Percentiles rank a stretch among this genome's conserved stretches.
phyloP scores from a whole-genome alignment of 75 land plant genomes.

The Cunninghamia lanceolata region DNA sequence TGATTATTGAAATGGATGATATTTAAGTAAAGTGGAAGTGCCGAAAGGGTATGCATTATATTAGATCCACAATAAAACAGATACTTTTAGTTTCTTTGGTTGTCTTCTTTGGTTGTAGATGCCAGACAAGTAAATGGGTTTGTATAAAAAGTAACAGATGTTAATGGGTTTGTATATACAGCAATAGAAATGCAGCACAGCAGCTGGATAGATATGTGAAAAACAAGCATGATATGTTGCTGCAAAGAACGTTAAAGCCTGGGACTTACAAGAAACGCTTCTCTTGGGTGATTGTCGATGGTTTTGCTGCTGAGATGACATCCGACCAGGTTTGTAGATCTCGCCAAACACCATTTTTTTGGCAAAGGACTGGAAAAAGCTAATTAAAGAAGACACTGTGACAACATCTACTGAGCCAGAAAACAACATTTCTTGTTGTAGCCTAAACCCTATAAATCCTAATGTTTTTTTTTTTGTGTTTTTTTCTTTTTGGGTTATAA shows the following conservation, averaged over 20 bases:
- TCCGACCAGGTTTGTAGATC: conserved; percentile 34
- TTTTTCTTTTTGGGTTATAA: neutral
- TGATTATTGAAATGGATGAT: too few species aligned
- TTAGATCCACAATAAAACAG: too few species aligned
- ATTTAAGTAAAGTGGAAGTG: too few species aligned
- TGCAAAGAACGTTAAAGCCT: conserved; percentile 31
- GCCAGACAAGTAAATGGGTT: neutral
- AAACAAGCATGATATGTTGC: conserved; percentile 46
- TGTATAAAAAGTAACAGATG: conserved; percentile 8
- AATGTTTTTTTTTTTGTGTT: neutral
- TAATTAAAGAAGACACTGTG: too few species aligned
- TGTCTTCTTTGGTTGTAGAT: too few species aligned
- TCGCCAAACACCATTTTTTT: too few species aligned
- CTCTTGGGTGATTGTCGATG: conserved; percentile 59
- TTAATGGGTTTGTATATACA: neutral
- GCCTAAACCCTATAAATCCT: neutral
- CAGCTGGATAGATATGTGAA: conserved; percentile 51
- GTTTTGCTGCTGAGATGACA: conserved; percentile 49
- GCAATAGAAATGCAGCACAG: conserved; percentile 23
- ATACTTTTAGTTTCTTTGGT: too few species aligned
- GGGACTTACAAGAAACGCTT: conserved; percentile 48
- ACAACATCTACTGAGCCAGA: too few species aligned
- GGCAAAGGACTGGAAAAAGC: too few species aligned
- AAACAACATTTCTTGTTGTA: neutral
- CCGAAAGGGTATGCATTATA: too few species aligned